phyloP scores from a whole-genome alignment of 2,329 filamentous ascomycete genomes.

The Byssochlamys sp. region DNA sequence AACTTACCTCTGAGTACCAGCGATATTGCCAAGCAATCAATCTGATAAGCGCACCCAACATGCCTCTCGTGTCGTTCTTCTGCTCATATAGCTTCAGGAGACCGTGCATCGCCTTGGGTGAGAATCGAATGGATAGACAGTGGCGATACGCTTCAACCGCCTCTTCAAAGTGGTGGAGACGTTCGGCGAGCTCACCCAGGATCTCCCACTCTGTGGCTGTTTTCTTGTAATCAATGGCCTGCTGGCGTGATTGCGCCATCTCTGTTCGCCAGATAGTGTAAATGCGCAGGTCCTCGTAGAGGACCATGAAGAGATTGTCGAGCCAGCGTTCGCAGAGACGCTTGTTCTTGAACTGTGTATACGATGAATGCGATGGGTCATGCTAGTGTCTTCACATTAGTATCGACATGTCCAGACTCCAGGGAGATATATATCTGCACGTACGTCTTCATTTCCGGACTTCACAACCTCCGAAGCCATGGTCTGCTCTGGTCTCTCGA shows the following conservation, averaged over 20 bases:
- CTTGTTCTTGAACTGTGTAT: conserved; percentile 93
- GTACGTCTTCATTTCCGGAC: conserved; percentile 61
- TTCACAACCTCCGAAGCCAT: conserved; percentile 69
- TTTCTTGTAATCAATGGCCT: conserved; percentile 93
- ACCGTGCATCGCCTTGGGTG: conserved; percentile 80
- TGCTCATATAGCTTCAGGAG: conserved; percentile 71
- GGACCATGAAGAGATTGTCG: conserved; percentile 96
- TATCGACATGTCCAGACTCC: not conserved
- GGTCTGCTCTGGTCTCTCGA: conserved; percentile 73
- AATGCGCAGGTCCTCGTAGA: conserved; percentile 93
- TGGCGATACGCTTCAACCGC: conserved; percentile 86
- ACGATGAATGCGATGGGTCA: conserved; percentile 58
- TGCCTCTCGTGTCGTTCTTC: conserved; percentile 68
- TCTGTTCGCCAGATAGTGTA: conserved; percentile 99
- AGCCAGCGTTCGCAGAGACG: conserved; percentile 94
- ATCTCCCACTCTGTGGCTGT: conserved; percentile 98
- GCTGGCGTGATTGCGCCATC: conserved; percentile 87
- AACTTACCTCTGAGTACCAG: conserved; percentile 84
- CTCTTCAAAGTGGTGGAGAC: conserved; percentile 84
- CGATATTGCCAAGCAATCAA: conserved; percentile 96
- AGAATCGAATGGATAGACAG: conserved; percentile 80
- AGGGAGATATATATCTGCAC: conserved; percentile 14
- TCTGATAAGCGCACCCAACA: conserved; percentile 74
- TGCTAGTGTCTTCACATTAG: conserved; percentile 34
- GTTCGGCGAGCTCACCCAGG: conserved; percentile 79